These are phyloP conservation scores for Uronychia setigera DNA, from an alignment of 73 alveolate genomes.

Conservation along the genomic window DNA sequence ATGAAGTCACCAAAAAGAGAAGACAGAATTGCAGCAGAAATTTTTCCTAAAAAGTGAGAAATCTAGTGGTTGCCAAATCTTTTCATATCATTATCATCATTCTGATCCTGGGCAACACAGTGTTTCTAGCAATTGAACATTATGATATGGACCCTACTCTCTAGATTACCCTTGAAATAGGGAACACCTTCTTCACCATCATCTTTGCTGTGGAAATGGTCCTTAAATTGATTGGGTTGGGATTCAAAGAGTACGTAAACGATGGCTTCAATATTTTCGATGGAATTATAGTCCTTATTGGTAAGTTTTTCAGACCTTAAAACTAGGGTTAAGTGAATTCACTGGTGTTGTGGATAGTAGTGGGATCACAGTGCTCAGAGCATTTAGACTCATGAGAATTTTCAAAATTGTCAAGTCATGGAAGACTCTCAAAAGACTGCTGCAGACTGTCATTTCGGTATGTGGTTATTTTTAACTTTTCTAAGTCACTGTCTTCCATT, in stretches of 20 bases:
- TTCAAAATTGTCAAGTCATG: slow-evolving; percentile 64
- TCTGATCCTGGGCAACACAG: slow-evolving; percentile 56
- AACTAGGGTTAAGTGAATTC: background rate
- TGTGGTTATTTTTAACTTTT: background rate
- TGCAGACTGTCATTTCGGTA: background rate
- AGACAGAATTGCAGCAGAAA: background rate
- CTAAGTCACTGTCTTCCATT: background rate
- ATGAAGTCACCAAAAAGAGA: background rate
- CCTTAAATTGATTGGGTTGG: slow-evolving; percentile 37
- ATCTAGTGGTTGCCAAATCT: background rate
- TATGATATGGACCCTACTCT: slow-evolving; percentile 37
- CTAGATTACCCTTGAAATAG: slow-evolving; percentile 4
- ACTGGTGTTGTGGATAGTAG: slow-evolving; percentile 7
- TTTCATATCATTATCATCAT: slow-evolving; percentile 20
- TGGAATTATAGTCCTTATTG: slow-evolving; percentile 32
- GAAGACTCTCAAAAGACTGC: slow-evolving; percentile 18
- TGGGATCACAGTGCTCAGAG: slow-evolving; percentile 60
- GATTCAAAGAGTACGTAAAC: slow-evolving; percentile 17
- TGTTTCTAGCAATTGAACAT: slow-evolving; percentile 56
- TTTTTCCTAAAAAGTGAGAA: no score
- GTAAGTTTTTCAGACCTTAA: no score
- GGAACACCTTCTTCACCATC: slow-evolving; percentile 39
- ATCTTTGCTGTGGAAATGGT: slow-evolving; percentile 45
- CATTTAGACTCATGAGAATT: slow-evolving; percentile 60
- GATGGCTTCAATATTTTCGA: slow-evolving; percentile 57